These are phyloP conservation scores for Kazachstania sp. DNA, from an alignment of 1,139 yeast genomes.

Conservation along the genomic window DNA sequence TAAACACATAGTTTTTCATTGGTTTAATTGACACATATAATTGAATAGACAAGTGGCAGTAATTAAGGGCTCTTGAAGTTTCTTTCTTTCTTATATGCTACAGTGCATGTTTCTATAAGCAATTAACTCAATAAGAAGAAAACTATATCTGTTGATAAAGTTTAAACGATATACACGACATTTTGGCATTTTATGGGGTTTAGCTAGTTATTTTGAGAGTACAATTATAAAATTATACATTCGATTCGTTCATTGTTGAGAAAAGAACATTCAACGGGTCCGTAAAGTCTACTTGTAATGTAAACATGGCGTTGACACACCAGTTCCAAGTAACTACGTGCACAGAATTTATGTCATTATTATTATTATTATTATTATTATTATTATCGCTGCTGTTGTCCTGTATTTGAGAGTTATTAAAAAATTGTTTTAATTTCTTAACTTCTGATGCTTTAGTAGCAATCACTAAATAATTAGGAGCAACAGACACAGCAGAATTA, in stretches of 20 bases:
- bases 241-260: not conserved
- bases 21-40: not conserved
- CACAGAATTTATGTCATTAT: conserved; percentile 5
- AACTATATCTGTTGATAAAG: too few species aligned
- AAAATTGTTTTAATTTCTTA: conserved; percentile 31
- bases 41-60: too few species aligned
- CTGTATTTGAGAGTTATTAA: not conserved
- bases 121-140: too few species aligned
- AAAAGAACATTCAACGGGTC: not conserved
- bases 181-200: too few species aligned
- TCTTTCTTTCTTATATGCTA: too few species aligned
- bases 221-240: too few species aligned
- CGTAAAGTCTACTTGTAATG: conserved; percentile 7
- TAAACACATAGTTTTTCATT: not conserved
- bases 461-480: conserved; percentile 23
- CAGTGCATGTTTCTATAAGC: too few species aligned
- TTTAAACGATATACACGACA: too few species aligned
- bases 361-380: too few species aligned
- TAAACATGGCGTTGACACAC: conserved; percentile 17
- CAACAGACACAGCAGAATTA: not conserved
- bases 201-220: too few species aligned
- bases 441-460: conserved; percentile 36
- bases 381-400: too few species aligned
- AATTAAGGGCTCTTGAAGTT: too few species aligned
- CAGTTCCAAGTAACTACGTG: conserved; percentile 17